Conservation (phyloP, 805 yeast species). For the Pichia phayaonensis region DNA sequence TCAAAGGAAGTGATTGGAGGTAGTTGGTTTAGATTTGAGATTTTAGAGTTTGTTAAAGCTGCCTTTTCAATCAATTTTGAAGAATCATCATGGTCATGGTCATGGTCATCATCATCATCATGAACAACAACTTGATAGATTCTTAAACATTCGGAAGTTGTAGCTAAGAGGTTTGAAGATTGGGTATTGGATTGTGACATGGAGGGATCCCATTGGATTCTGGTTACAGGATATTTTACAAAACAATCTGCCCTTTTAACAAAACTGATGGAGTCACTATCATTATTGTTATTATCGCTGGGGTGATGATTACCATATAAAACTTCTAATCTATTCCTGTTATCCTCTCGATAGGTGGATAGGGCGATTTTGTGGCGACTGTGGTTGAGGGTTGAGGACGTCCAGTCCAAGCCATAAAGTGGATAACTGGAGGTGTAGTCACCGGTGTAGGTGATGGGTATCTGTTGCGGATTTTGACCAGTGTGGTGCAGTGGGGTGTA, state of each 20-base stretch:
- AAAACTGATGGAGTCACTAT: conserved; percentile 14
- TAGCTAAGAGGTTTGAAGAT: conserved; percentile 40
- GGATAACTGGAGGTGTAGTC: conserved; percentile 44
- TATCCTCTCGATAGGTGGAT: conserved; percentile 77
- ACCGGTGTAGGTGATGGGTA: conserved; percentile 20
- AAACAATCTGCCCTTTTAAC: conserved; percentile 11
- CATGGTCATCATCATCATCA: conserved; percentile 7
- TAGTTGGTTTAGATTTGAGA: conserved; percentile 39
- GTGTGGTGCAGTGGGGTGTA: neutral
- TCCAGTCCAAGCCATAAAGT: conserved; percentile 47
- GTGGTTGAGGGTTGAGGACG: conserved; percentile 26
- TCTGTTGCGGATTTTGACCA: too few species aligned
- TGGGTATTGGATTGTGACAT: conserved; percentile 10
- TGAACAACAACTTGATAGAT: conserved; percentile 31
- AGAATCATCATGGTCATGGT: conserved; percentile 2
- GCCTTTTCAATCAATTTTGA: conserved; percentile 31
- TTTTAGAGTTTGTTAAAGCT: conserved; percentile 34
- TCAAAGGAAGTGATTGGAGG: conserved; percentile 94
- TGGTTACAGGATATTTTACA: conserved; percentile 63
- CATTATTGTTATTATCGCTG: conserved; percentile 19
- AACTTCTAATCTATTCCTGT: conserved; percentile 56
- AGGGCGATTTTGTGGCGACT: conserved; percentile 51
- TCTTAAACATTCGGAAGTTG: conserved; percentile 66
- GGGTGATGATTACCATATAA: conserved; percentile 27
- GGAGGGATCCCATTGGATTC: conserved; percentile 65